A percentile compares a stretch with the other conserved stretches of the same genome.
Evolutionary conservation across 2,329 filamentous ascomycete genomes (phyloP).

Genomic region (Fusarium ramigenum): DNA sequence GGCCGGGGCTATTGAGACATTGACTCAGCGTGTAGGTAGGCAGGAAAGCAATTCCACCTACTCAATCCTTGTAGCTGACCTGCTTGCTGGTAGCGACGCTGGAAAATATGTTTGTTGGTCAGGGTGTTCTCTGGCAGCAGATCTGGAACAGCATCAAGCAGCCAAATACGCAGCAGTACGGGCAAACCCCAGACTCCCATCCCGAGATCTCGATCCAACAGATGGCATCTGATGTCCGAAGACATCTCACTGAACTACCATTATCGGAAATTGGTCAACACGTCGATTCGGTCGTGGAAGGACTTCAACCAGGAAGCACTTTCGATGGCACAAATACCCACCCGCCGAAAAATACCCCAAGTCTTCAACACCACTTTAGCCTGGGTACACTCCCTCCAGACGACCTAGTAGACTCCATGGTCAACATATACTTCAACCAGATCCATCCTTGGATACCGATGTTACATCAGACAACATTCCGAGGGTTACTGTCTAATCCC

Average conservation of each 20-base stretch:
- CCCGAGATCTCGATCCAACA: not conserved
- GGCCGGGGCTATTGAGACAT: slow-evolving; percentile 47
- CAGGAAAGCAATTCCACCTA: not conserved
- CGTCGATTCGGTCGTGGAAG: not conserved
- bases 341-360: not conserved
- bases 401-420: slow-evolving; percentile 47
- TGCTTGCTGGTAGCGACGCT: slow-evolving; percentile 25
- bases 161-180: not conserved
- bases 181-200: not conserved
- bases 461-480: slow-evolving; percentile 41
- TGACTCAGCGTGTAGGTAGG: slow-evolving; percentile 47
- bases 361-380: not conserved
- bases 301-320: not conserved
- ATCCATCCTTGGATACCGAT: slow-evolving; percentile 53
- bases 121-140: slow-evolving; percentile 50
- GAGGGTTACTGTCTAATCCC: slow-evolving; percentile 9
- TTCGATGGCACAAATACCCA: not conserved
- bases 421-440: slow-evolving; percentile 49
- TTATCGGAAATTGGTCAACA: not conserved
- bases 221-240: slow-evolving; percentile 4
- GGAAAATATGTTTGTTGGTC: slow-evolving; percentile 52
- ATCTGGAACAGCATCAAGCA: slow-evolving; percentile 32
- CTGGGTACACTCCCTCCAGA: slow-evolving; percentile 36
- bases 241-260: not conserved
- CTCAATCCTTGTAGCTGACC: not conserved